Evolutionary conservation across 176 grass and related monocot genomes (phyloP).

Genomic region (Oryza coarctata): DNA sequence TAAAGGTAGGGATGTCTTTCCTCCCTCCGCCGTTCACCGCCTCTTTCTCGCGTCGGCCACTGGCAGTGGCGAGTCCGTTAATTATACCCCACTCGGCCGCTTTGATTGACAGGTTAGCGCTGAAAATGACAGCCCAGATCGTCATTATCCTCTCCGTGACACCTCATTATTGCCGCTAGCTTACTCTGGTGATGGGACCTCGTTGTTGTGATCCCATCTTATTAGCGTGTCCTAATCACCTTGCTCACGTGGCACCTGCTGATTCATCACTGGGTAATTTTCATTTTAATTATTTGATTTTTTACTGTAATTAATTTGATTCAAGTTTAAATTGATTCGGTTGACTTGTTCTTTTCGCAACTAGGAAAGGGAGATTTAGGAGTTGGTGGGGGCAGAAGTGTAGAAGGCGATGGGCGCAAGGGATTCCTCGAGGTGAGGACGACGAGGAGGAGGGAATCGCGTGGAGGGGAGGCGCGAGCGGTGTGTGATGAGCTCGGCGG

Average conservation of each 20-base stretch:
- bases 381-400: not conserved
- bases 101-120: not conserved
- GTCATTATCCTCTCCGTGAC: constrained; percentile 8
- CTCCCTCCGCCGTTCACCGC: not conserved
- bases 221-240: not conserved
- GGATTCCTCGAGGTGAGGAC: constrained; percentile 31
- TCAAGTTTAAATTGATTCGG: not conserved
- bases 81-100: constrained; percentile 15
- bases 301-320: not conserved
- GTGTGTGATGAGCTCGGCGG: constrained; percentile 15
- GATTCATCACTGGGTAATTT: not conserved
- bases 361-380: not conserved
- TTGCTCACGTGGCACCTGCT: constrained; percentile 16
- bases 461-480: not conserved
- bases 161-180: not conserved
- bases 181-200: too few species aligned
- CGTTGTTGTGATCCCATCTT: not conserved
- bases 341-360: constrained; percentile 11
- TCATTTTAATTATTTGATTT: not conserved
- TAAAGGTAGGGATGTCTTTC: too few species aligned
- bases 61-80: too few species aligned
- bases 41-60: too few species aligned
- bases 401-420: not conserved
- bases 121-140: not conserved
- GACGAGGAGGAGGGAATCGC: not conserved